These are phyloP conservation scores for Anisodus tanguticus DNA, from an alignment of 257 asterid species.

Conservation along the genomic window DNA sequence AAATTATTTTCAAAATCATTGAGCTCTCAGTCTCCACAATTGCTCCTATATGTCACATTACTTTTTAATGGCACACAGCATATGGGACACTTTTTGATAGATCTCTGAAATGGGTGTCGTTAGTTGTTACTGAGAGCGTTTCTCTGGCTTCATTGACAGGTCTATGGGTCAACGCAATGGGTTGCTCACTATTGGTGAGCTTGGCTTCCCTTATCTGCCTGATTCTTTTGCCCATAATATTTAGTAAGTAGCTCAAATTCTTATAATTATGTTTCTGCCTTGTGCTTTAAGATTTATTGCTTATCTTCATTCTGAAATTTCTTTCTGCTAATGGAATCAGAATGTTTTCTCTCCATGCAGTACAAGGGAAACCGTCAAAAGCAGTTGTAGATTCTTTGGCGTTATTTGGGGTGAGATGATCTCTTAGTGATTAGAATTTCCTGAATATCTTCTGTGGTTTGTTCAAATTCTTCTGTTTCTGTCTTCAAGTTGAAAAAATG, in stretches of 20 bases:
- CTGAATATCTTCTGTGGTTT: constrained; percentile 16
- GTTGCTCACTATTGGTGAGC: constrained; percentile 98
- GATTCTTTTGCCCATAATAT: constrained; percentile 80
- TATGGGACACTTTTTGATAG: neutral
- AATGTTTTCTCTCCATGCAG: constrained; percentile 53
- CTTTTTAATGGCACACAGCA: neutral
- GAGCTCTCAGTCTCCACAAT: neutral
- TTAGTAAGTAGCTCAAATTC: constrained; percentile 61
- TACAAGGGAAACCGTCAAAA: constrained; percentile 90
- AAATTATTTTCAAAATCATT: no score
- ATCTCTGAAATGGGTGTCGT: constrained; percentile 15
- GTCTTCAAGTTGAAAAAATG: neutral
- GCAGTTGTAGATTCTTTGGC: constrained; percentile 86
- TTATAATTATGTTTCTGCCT: constrained; percentile 6
- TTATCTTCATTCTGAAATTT: neutral
- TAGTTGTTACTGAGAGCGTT: constrained; percentile 25
- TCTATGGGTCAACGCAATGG: constrained; percentile 91
- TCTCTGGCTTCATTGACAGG: constrained; percentile 51
- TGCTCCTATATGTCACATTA: neutral
- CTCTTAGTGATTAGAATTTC: constrained; percentile 3
- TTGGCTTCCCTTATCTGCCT: constrained; percentile 96
- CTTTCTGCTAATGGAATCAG: constrained; percentile 32
- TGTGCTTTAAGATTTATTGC: constrained; percentile 26
- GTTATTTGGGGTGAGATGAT: constrained; percentile 80
- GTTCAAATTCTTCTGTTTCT: neutral